A percentile compares a stretch with the other conserved stretches of the same genome.
Conservation (phyloP, 257 asterid species). For the Primulina huaijiensis region DNA sequence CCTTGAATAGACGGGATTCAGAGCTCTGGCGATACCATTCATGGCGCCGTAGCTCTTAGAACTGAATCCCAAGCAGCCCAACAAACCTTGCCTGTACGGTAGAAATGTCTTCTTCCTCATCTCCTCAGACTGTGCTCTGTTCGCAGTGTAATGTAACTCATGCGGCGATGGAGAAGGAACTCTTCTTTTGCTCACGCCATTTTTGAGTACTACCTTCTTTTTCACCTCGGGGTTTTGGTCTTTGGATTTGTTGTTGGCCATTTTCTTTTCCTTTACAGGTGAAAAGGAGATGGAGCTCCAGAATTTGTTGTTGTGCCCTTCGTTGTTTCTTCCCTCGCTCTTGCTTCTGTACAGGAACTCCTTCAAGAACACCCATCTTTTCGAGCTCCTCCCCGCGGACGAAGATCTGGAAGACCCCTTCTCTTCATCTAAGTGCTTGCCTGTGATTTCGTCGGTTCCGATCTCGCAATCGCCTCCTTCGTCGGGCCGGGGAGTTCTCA, state of each 20-base stretch:
- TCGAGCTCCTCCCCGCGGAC: constrained; percentile 72
- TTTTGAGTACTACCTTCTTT: constrained; percentile 37
- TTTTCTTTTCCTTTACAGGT: constrained; percentile 61
- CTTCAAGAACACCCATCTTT: constrained; percentile 73
- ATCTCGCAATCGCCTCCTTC: constrained; percentile 20
- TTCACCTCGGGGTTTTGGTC: constrained; percentile 28
- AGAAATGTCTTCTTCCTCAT: constrained; percentile 76
- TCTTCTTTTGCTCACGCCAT: constrained; percentile 43
- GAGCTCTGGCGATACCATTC: constrained; percentile 71
- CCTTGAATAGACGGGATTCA: constrained; percentile 70
- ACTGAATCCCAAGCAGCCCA: constrained; percentile 76
- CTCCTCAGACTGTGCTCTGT: constrained; percentile 84
- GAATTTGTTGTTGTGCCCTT: constrained; percentile 41
- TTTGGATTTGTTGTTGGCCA: constrained; percentile 22
- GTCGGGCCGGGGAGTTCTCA: constrained; percentile 18
- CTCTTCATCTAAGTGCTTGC: constrained; percentile 11
- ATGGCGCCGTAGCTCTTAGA: constrained; percentile 76
- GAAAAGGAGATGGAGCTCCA: constrained; percentile 68
- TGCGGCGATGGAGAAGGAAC: constrained; percentile 59
- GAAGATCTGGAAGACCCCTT: constrained; percentile 60
- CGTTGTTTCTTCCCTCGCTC: constrained; percentile 74
- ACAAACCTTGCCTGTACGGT: constrained; percentile 65
- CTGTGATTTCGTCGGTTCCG: constrained; percentile 20
- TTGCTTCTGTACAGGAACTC: constrained; percentile 83
- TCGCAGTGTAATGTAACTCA: constrained; percentile 67